Percentiles rank a stretch among this genome's conserved stretches.
phyloP scores from a whole-genome alignment of 345 rosid genomes.

The Dipteronia sinensis region DNA sequence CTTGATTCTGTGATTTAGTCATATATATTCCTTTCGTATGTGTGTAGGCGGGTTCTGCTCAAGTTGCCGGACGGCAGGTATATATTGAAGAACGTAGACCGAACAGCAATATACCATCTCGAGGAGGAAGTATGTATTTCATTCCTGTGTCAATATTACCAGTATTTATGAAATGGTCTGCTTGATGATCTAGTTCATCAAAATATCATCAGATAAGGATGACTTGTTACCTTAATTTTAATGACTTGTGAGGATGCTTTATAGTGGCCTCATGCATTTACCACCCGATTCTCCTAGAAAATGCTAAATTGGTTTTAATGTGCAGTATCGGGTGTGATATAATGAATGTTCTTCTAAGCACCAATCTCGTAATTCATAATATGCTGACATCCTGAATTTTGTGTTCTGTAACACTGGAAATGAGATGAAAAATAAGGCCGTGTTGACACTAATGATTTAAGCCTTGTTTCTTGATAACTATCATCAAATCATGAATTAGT shows the following conservation, averaged over 20 bases:
- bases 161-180: background rate
- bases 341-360: background rate
- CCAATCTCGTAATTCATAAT: background rate
- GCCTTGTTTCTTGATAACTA: background rate
- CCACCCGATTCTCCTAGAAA: background rate
- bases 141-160: background rate
- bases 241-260: background rate
- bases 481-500: background rate
- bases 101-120: conserved; percentile 57
- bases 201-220: background rate
- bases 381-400: background rate
- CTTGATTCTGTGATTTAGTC: background rate
- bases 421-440: background rate
- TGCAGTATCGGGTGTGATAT: background rate
- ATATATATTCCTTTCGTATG: background rate
- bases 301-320: background rate
- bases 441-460: background rate
- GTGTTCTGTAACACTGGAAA: background rate
- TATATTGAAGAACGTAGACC: conserved; percentile 74
- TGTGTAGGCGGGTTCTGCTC: conserved; percentile 51
- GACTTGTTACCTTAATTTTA: background rate
- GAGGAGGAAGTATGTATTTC: conserved; percentile 56
- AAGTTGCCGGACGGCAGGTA: conserved; percentile 62
- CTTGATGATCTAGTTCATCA: background rate
- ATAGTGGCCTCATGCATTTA: background rate